Evolutionary conservation across 768 basidiomycete genomes (phyloP), one percentile per base, ranked within the genome.

Genomic region (Filobasidium wieringae): DNA sequence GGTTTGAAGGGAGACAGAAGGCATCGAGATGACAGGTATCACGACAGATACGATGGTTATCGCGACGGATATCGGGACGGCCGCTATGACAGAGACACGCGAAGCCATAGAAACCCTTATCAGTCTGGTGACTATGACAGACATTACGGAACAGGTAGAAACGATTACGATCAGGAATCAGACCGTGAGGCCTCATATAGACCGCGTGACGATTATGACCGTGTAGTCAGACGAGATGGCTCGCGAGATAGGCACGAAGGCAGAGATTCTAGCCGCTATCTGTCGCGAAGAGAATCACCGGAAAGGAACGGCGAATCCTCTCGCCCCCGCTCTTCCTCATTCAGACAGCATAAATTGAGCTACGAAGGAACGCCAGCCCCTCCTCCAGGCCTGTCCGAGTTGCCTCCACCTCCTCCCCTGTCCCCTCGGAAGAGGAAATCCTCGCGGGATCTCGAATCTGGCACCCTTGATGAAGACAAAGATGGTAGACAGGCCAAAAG

Each of bases 331-430:
- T n/a, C n/a, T n/a, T n/a, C n/a, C n/a, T n/a, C n/a, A n/a, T n/a
- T n/a, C n/a, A n/a, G n/a, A n/a, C n/a, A n/a, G n/a, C n/a, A n/a
- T n/a, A n/a, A n/a, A n/a, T n/a, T n/a, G n/a, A n/a, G n/a, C n/a
- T n/a, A n/a, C n/a, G n/a, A n/a, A n/a, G n/a, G n/a, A n/a, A n/a
- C n/a, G n/a, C 81, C 84, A 14, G 80, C 82, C 53, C 85, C 87
- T 40, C 86, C 87, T 43, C 84, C 86, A 53, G 86, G 86, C 11
- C 87, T 88, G 34, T 61, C 61, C 37, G 61, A 57, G 19, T 52
- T 62, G 37, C 59, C 59, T 7, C 47, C 57, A 24, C 56, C 56
- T 12, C 59, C 64, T 63, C 87, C 88, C 58, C 86, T 88, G 64
- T 27, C 43, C 22, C 19, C 19, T 12, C 12, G 14, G 43, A 47